Conservation (phyloP, 345 rosid species). For the Arabis hirsuta region DNA sequence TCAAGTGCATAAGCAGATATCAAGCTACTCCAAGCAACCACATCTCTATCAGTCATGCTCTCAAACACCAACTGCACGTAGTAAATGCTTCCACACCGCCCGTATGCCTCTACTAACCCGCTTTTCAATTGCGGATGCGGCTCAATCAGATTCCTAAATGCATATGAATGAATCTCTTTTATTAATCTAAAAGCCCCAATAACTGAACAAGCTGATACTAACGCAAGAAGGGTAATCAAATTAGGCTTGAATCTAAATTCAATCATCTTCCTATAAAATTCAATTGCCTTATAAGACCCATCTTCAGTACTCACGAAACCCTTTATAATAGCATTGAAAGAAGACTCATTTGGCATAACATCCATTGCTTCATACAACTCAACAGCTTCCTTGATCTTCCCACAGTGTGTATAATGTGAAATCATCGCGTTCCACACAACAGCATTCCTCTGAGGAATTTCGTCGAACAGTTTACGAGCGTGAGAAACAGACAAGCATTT, state of each 20-base stretch:
- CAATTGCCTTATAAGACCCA: slow-evolving; percentile 56
- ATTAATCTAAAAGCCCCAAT: slow-evolving; percentile 49
- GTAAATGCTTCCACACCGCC: slow-evolving; percentile 53
- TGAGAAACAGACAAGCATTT: slow-evolving; percentile 53
- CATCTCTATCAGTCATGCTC: slow-evolving; percentile 52
- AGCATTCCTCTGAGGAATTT: slow-evolving; percentile 58
- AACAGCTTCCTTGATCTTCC: slow-evolving; percentile 47
- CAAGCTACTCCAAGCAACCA: slow-evolving; percentile 72
- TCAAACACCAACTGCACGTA: slow-evolving; percentile 50
- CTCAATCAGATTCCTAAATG: slow-evolving; percentile 53
- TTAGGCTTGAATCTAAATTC: slow-evolving; percentile 52
- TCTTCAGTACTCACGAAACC: slow-evolving; percentile 51
- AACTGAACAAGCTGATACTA: slow-evolving; percentile 55
- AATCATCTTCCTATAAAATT: slow-evolving; percentile 57
- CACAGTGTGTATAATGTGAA: slow-evolving; percentile 52
- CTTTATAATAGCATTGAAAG: slow-evolving; percentile 58
- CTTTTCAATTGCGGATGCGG: slow-evolving; percentile 55
- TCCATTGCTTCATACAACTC: slow-evolving; percentile 51
- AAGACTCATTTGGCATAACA: slow-evolving; percentile 54
- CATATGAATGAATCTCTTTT: slow-evolving; percentile 62
- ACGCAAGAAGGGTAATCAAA: slow-evolving; percentile 65
- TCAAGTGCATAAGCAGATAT: slow-evolving; percentile 70
- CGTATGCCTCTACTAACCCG: slow-evolving; percentile 68
- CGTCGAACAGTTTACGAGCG: slow-evolving; percentile 64
- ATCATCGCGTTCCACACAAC: slow-evolving; percentile 65